Evolutionary conservation across 805 yeast genomes (phyloP).

Genomic region (Candida golubevii): DNA sequence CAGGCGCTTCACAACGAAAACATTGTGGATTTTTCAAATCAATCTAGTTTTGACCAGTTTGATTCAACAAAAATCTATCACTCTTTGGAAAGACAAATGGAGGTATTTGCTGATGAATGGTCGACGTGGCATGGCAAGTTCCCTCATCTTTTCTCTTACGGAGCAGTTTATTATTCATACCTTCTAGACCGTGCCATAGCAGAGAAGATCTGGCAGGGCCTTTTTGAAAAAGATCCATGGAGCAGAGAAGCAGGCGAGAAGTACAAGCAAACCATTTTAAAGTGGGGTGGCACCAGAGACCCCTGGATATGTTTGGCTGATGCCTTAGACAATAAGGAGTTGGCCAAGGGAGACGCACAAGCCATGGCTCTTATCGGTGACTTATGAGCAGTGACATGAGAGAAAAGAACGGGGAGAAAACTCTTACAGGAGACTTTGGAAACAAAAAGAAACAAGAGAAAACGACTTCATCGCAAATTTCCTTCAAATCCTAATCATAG

Average conservation of each 20-base stretch:
- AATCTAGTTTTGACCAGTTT: slow-evolving; percentile 8
- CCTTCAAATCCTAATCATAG: no score
- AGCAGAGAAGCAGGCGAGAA: slow-evolving; percentile 69
- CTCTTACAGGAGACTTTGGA: no score
- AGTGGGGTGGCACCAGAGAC: slow-evolving; percentile 92
- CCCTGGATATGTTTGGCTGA: slow-evolving; percentile 86
- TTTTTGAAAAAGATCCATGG: slow-evolving; percentile 70
- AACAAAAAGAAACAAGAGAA: no score
- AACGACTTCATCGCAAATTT: no score
- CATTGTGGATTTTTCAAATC: slow-evolving; percentile 29
- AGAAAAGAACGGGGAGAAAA: no score
- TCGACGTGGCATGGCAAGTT: slow-evolving; percentile 93
- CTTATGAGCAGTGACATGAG: neutral
- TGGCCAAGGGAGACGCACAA: slow-evolving; percentile 60
- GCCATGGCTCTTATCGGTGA: slow-evolving; percentile 54
- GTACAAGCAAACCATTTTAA: slow-evolving; percentile 63
- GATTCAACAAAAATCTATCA: slow-evolving; percentile 65
- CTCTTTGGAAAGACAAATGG: slow-evolving; percentile 51
- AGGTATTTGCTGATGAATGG: slow-evolving; percentile 61
- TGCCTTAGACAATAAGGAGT: slow-evolving; percentile 59
- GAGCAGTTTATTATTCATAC: slow-evolving; percentile 91
- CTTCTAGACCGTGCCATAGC: slow-evolving; percentile 91
- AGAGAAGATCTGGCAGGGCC: slow-evolving; percentile 69
- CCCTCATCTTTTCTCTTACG: slow-evolving; percentile 90
- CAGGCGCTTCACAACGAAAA: slow-evolving; percentile 62